phyloP scores from a whole-genome alignment of 805 yeast genomes.

The Myxozyma geophila region DNA sequence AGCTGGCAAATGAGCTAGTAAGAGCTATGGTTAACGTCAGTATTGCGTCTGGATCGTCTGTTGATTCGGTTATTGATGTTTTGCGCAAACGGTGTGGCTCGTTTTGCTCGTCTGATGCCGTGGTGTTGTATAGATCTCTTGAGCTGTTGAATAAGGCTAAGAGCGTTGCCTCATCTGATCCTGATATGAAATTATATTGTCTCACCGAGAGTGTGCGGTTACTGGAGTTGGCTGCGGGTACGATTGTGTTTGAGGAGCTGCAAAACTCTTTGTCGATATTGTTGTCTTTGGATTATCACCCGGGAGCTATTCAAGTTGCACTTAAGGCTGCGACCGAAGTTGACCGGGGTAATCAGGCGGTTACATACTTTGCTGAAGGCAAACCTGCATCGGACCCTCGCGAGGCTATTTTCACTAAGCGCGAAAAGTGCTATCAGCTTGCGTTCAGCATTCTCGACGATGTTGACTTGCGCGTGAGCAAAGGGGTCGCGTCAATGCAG shows the following conservation, averaged over 20 bases:
- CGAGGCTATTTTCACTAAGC: conserved; percentile 55
- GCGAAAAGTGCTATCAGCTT: conserved; percentile 66
- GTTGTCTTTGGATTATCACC: conserved; percentile 74
- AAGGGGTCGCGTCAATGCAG: conserved; percentile 44
- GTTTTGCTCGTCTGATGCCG: conserved; percentile 92
- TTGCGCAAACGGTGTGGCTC: conserved; percentile 93
- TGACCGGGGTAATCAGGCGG: conserved; percentile 64
- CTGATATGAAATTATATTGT: conserved; percentile 68
- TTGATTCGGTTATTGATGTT: conserved; percentile 84
- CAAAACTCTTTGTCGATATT: conserved; percentile 80
- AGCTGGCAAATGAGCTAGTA: conserved; percentile 80
- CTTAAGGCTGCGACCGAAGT: conserved; percentile 73
- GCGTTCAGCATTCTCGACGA: conserved; percentile 75
- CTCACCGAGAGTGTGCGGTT: conserved; percentile 74
- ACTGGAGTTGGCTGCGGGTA: conserved; percentile 78
- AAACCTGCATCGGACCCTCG: conserved; percentile 56
- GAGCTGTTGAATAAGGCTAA: conserved; percentile 89
- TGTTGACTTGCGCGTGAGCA: conserved; percentile 66
- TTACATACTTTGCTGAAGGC: conserved; percentile 60
- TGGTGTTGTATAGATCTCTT: conserved; percentile 88
- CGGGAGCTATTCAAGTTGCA: conserved; percentile 84
- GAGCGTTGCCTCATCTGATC: conserved; percentile 67
- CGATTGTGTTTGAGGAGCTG: conserved; percentile 75
- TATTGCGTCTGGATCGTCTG: conserved; percentile 88
- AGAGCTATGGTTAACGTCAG: conserved; percentile 88